Evolutionary conservation across 768 basidiomycete genomes (phyloP), one percentile per base, ranked within the genome.

Genomic region (Lactarius sp.): DNA sequence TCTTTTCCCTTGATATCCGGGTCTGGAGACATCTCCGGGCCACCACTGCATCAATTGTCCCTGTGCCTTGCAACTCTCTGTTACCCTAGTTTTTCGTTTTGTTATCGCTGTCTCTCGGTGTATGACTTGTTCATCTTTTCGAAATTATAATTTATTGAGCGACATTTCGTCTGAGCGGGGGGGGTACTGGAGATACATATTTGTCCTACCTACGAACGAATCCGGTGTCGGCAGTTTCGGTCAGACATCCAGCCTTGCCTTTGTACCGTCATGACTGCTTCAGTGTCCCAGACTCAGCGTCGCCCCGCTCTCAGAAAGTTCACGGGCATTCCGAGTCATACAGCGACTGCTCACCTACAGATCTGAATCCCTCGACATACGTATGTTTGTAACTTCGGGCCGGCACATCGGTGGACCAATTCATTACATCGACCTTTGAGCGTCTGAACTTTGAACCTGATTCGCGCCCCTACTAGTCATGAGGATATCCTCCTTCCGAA

Each of bases 401-500:
- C 63, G 52, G 31, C 7, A 37, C 8, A 7, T 6, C 41, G 36
- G 22, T 6, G 22, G 1, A 22, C 22, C 22, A 22, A 22, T 22
- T 22, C 22, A 22, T 2, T n/a, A n/a, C n/a, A n/a, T n/a, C n/a
- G n/a, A n/a, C 22, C 22, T 22, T 22, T 22, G 22, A 22, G 22
- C 22, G 22, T 22, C 22, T 18, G 2, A 42, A 22, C 31, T 18
- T 4, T 18, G 2, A 16, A 42, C 12, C 5, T 42, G 22, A 22
- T 49, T 49, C 4, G 22, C 4, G 20, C 12, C 36, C 6, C n/a
- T n/a, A n/a, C 16, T 18, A 64, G 62, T 53, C 16, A 34, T 16
- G 18, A 8, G 2, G 27, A 61, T 7, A 74, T 77, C 50, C 69
- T 77, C 10, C 66, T 59, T 16, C 73, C 71, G 55, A 85, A 79